Conservation (phyloP, 495 filamentous ascomycete genomes). For the Podospora tetraspora region DNA sequence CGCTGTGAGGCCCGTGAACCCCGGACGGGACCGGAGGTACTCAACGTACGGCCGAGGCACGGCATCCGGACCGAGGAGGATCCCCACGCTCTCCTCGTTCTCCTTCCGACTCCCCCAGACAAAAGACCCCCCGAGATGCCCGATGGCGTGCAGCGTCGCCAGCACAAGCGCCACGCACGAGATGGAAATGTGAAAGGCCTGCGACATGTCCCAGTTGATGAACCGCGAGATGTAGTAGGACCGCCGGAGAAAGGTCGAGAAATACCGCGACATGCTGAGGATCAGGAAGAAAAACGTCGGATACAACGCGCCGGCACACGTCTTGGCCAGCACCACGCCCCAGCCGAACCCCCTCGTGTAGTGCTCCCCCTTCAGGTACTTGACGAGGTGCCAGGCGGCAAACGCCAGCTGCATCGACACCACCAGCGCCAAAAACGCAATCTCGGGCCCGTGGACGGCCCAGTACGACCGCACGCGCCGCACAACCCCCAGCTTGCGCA, state of each 20-base stretch:
- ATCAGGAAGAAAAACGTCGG: slow-evolving; percentile 41
- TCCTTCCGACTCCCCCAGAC: slow-evolving; percentile 25
- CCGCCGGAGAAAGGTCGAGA: slow-evolving; percentile 29
- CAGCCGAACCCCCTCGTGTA: slow-evolving; percentile 31
- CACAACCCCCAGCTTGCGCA: slow-evolving; percentile 20
- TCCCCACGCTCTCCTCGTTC: slow-evolving; percentile 22
- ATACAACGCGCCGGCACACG: slow-evolving; percentile 34
- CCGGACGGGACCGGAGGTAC: slow-evolving; percentile 26
- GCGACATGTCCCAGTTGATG: slow-evolving; percentile 38
- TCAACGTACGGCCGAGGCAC: slow-evolving; percentile 22
- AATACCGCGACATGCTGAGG: slow-evolving; percentile 35
- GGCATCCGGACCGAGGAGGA: slow-evolving; percentile 18
- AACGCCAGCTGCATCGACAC: slow-evolving; percentile 32
- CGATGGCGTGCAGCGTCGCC: slow-evolving; percentile 36
- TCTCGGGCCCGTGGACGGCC: slow-evolving; percentile 30
- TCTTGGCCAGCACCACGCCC: slow-evolving; percentile 37
- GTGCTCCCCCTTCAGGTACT: slow-evolving; percentile 22
- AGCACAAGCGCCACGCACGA: slow-evolving; percentile 29
- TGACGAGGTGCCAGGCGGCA: slow-evolving; percentile 37
- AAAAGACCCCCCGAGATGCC: slow-evolving; percentile 33
- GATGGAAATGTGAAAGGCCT: slow-evolving; percentile 37
- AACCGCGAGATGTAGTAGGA: slow-evolving; percentile 32
- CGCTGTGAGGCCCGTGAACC: slow-evolving; percentile 31
- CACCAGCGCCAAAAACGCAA: slow-evolving; percentile 30
- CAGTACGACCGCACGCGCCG: slow-evolving; percentile 28